Evolutionary conservation across 2,329 filamentous ascomycete genomes (phyloP).

Genomic region (Penicillium sp.): DNA sequence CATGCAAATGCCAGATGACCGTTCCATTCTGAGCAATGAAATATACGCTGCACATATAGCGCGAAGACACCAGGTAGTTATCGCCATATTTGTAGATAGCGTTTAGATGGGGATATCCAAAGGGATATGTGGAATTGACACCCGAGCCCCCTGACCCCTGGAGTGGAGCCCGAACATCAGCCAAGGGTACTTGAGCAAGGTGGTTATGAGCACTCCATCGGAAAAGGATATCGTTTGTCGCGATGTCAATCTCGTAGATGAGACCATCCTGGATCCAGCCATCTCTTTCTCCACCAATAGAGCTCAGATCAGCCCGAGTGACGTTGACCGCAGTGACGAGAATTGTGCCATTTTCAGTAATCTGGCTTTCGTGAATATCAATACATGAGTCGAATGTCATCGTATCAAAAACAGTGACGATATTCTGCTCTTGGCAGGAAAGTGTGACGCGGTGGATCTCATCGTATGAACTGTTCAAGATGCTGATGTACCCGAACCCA

Average conservation of each 20-base stretch:
- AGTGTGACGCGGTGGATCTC: slow-evolving; percentile 27
- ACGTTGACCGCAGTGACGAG: slow-evolving; percentile 29
- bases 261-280: slow-evolving; percentile 31
- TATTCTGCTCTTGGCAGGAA: slow-evolving; percentile 14
- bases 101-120: slow-evolving; percentile 25
- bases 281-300: slow-evolving; percentile 26
- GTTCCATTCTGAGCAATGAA: slow-evolving; percentile 23
- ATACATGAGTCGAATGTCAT: slow-evolving; percentile 20
- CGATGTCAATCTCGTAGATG: slow-evolving; percentile 29
- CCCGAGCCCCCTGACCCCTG: slow-evolving; percentile 9
- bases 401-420: slow-evolving; percentile 18
- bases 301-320: slow-evolving; percentile 24
- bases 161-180: slow-evolving; percentile 12
- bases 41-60: slow-evolving; percentile 24
- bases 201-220: slow-evolving; percentile 32
- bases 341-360: slow-evolving; percentile 27
- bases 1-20: slow-evolving; percentile 27
- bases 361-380: slow-evolving; percentile 28
- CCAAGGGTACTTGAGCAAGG: slow-evolving; percentile 18
- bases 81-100: slow-evolving; percentile 23
- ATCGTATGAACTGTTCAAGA: slow-evolving; percentile 27
- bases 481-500: slow-evolving; percentile 23
- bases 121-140: slow-evolving; percentile 16
- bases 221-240: slow-evolving; percentile 27
- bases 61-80: slow-evolving; percentile 20